Evolutionary conservation across 2,329 filamentous ascomycete genomes (phyloP).

Genomic region (Penicillium sp.): DNA sequence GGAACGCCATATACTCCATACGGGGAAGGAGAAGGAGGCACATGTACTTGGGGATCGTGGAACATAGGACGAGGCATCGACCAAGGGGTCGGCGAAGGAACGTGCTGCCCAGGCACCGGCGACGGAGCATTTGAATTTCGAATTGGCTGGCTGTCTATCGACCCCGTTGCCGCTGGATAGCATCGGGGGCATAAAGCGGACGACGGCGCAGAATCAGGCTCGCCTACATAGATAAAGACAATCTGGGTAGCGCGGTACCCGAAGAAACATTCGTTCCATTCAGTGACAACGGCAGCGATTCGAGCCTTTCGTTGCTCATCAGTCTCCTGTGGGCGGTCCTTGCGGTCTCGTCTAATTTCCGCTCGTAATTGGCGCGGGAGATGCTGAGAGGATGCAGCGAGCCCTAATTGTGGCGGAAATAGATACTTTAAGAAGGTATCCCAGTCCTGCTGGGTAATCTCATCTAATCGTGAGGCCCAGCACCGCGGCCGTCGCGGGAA

Average conservation of each 20-base stretch:
- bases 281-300: constrained; percentile 40
- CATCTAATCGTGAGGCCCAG: constrained; percentile 34
- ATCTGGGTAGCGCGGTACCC: constrained; percentile 36
- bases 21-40: constrained; percentile 9
- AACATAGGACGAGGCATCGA: constrained; percentile 12
- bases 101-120: constrained; percentile 12
- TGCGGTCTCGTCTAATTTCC: constrained; percentile 42
- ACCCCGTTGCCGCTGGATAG: constrained; percentile 39
- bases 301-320: constrained; percentile 40
- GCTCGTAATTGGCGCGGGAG: constrained; percentile 40
- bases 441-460: constrained; percentile 45
- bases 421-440: constrained; percentile 44
- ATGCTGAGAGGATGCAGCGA: constrained; percentile 36
- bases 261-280: constrained; percentile 48
- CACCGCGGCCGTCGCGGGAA: constrained; percentile 44
- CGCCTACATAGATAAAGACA: constrained; percentile 35
- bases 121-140: constrained; percentile 10
- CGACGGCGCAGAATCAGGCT: constrained; percentile 31
- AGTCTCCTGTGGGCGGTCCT: constrained; percentile 43
- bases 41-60: constrained; percentile 7
- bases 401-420: constrained; percentile 40
- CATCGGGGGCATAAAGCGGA: constrained; percentile 42
- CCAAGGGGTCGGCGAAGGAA: constrained; percentile 15
- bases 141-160: constrained; percentile 9
- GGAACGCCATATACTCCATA: constrained; percentile 20